Base-by-base conservation (phyloP, 139 green algal species). In the Micractinium sp. region DNA sequence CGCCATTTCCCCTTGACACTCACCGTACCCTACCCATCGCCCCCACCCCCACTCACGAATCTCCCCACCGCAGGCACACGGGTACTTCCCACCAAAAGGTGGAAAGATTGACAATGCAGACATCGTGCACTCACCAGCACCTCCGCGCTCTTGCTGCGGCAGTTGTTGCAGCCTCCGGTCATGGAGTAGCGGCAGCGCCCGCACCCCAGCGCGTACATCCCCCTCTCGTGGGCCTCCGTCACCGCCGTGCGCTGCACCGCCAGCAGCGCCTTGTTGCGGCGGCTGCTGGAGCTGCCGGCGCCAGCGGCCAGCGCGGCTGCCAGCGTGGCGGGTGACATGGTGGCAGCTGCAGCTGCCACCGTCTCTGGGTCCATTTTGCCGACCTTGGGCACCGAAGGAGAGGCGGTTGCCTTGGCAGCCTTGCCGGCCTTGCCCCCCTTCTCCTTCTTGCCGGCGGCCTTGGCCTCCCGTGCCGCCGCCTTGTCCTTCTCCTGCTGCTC, bases 81-180 rank as follows among this genome's bases (percentile, higher is more conserved):
- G 47, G 47, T 9, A 56, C 47, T 56, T 9, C 47, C 9, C 47
- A 56, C 20, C 14, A 29, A 16, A 7, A 12, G 63, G 2, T 31
- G 22, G 22, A 71, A 5, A 29, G 2, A 7, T 25, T 71, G 0
- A 31, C 20, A 35, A 35, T 20, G 69, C 69, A 4, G 69, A 3
- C 27, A 13, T 9, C 22, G 5, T 0, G 35, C 7, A 31, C 85
- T 75, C 85, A 83, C 85, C 85, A 88, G 56, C 85, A 66, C 33
- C 71, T 88, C 85, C 0, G 83, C 83, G 9, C 33, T 63, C 12
- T 41, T n/a, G 25, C 27, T 56, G 61, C 83, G 63, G 67, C 83
- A 87, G 83, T 87, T 80, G 67, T 87, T 80, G 83, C 83, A 87
- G 38, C 83, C 83, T 39, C 83, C 83, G 15, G 83, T 87, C 67